These are phyloP conservation scores for Casaregolazyma suthepensis DNA, from an alignment of 1,139 yeast species.

Conservation along the genomic window DNA sequence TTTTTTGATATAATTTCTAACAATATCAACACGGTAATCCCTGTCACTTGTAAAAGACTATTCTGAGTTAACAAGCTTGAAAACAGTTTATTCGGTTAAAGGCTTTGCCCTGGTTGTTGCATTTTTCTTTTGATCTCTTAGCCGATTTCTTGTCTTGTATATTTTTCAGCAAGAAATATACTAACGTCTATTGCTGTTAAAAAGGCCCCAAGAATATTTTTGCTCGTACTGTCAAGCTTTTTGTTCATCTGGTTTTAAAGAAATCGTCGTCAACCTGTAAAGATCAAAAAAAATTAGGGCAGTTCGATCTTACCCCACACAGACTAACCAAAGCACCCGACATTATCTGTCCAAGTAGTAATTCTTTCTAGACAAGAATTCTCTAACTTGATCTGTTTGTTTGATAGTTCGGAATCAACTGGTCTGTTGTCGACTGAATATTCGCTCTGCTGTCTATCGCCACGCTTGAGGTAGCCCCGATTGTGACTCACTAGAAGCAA, in stretches of 20 bases:
- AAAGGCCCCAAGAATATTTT: not conserved
- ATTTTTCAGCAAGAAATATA: not conserved
- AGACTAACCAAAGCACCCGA: not conserved
- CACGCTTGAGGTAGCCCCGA: not conserved
- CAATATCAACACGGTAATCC: not conserved
- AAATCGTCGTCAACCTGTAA: no score
- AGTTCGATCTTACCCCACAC: not conserved
- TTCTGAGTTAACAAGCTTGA: not conserved
- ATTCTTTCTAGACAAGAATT: not conserved
- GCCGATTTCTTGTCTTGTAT: not conserved
- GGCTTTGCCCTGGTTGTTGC: not conserved
- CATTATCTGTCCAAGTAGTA: not conserved
- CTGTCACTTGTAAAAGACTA: not conserved
- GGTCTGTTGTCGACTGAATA: not conserved
- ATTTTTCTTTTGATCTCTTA: not conserved
- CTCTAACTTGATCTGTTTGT: not conserved
- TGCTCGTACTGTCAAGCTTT: not conserved
- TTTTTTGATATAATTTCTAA: not conserved
- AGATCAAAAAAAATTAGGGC: no score
- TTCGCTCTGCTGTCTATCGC: not conserved
- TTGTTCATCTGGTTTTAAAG: not conserved
- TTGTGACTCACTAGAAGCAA: not conserved
- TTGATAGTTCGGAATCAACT: not conserved
- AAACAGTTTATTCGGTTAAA: no score
- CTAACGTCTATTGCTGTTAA: not conserved